Percentiles rank a stretch among this genome's conserved stretches.
phyloP scores from a whole-genome alignment of 1,284 basidiomycete species.

The Hypsizygus ulmarius region DNA sequence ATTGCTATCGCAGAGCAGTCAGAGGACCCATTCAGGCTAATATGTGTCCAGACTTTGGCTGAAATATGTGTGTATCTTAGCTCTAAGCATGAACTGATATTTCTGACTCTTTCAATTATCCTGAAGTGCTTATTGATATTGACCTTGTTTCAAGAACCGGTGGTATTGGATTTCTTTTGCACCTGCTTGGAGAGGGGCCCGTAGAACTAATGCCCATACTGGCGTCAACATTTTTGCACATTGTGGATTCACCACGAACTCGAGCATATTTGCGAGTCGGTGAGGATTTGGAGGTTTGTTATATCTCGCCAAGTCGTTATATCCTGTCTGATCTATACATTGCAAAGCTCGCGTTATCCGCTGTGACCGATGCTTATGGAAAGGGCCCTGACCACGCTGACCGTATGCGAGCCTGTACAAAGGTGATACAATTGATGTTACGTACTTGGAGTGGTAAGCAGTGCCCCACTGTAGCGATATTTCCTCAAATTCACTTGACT shows the following conservation, averaged over 20 bases:
- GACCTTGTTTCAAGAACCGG: conserved; percentile 80
- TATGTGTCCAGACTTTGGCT: conserved; percentile 87
- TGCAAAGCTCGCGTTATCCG: conserved; percentile 75
- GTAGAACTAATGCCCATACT: conserved; percentile 82
- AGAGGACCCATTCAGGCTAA: conserved; percentile 85
- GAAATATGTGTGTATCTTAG: conserved; percentile 74
- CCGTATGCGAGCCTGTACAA: conserved; percentile 73
- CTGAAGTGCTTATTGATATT: conserved; percentile 64
- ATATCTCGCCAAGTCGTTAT: too few relatives aligned
- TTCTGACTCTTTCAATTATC: conserved; percentile 9
- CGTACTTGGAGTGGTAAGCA: conserved; percentile 90
- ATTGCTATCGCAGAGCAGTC: conserved; percentile 91
- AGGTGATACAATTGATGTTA: conserved; percentile 81
- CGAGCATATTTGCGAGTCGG: conserved; percentile 80
- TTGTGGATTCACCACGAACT: conserved; percentile 85
- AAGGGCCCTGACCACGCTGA: conserved; percentile 77
- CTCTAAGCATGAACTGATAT: conserved; percentile 5
- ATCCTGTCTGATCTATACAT: conserved; percentile 1
- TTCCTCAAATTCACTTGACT: conserved; percentile 8
- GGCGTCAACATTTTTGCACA: conserved; percentile 80
- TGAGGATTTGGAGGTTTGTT: conserved; percentile 82
- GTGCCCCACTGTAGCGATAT: neutral
- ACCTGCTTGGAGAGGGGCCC: conserved; percentile 86
- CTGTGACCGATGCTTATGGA: conserved; percentile 89
- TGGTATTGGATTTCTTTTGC: conserved; percentile 85